phyloP scores from a whole-genome alignment of 352 stramenopile species.

The Phytophthora sp. region DNA sequence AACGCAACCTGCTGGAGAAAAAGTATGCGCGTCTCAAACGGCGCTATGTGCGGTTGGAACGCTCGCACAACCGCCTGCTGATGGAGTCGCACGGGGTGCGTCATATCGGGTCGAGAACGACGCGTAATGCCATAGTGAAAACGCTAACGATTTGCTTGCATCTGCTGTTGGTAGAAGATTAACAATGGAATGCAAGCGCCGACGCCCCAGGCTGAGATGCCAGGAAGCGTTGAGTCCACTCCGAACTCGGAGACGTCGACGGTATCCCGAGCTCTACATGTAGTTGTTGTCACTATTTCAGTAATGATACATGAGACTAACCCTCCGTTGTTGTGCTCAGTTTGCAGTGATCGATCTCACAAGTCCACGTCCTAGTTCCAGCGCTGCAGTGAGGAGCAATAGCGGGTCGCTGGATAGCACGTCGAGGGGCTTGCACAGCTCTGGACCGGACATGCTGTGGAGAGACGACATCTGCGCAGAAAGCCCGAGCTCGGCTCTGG shows the following conservation, averaged over 20 bases:
- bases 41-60: slow-evolving; percentile 67
- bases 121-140: neutral
- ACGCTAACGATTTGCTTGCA: slow-evolving; percentile 1
- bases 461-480: slow-evolving; percentile 63
- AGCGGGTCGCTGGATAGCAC: slow-evolving; percentile 11
- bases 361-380: slow-evolving; percentile 34
- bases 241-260: slow-evolving; percentile 23
- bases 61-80: slow-evolving; percentile 49
- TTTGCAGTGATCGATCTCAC: slow-evolving; percentile 68
- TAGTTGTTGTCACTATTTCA: neutral
- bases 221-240: slow-evolving; percentile 12
- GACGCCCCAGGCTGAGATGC: slow-evolving; percentile 4
- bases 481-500: slow-evolving; percentile 51
- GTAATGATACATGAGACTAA: slow-evolving; percentile 19
- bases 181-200: slow-evolving; percentile 2
- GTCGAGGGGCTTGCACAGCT: slow-evolving; percentile 9
- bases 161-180: slow-evolving; percentile 12
- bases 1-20: slow-evolving; percentile 61
- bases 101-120: neutral
- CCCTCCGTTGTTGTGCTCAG: slow-evolving; percentile 7
- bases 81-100: slow-evolving; percentile 37
- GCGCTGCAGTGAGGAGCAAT: slow-evolving; percentile 3
- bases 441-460: neutral
- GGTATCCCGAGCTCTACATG: slow-evolving; percentile 11
- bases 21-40: slow-evolving; percentile 80